Base-by-base conservation (phyloP, 495 filamentous ascomycete species). In the Margaritispora aquatica region DNA sequence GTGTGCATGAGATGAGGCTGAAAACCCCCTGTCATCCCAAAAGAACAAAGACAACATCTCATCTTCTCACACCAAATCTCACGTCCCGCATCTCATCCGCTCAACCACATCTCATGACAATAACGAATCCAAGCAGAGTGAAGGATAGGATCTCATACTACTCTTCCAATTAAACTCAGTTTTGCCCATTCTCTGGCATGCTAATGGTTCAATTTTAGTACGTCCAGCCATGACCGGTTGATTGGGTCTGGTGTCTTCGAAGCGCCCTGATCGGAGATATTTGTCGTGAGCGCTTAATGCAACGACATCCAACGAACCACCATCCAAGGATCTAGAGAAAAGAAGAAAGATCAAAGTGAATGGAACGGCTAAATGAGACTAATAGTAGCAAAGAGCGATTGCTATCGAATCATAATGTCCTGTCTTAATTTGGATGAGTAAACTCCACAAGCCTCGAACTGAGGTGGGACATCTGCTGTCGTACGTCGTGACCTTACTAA, bases 381-480 rank as follows among this genome's bases (percentile, higher is more conserved):
- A 55, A 62, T 59, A 26, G 5, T 19, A 26, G 50, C 19, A 20
- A 51, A 50, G 26, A 54, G 59, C 62, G 62, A 62, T 59, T 60
- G 57, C 58, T 17, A 49, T 64, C 65, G 62, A 67, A 67, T 67
- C 51, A 62, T 10, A 24, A 52, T 22, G 44, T 26, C 10, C 24
- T 31, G 17, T 58, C 41, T 58, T 57, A 60, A 58, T 63, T 52
- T 62, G 47, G 56, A 46, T 21, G 38, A 44, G 19, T 2, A 21
- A 26, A 52, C 19, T 21, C 27, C 26, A 26, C 46, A 38, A 31
- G 55, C 54, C 36, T 60, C 22, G 50, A 22, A 13, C 8, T 20
- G 46, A 52, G 1, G 21, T 8, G 47, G 3, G 21, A 5, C 41
- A 9, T 23, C 31, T 23, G 38, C 29, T 10, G 51, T 2, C 49